Conservation (phyloP, 495 filamentous ascomycete genomes). For the Pseudomonodictys pantanalensis region DNA sequence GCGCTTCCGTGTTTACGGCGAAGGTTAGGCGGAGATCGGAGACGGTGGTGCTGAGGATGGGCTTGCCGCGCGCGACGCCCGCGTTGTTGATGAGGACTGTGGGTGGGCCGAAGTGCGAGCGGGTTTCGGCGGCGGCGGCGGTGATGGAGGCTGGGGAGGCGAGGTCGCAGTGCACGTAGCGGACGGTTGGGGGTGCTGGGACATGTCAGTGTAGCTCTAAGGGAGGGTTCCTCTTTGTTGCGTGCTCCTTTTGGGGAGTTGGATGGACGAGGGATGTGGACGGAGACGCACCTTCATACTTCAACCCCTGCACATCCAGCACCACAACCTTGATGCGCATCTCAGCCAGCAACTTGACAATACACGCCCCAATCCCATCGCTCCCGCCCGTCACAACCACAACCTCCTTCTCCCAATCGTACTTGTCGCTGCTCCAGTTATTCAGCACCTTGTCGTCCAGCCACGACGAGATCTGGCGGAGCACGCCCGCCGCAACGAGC, state of each 20-base stretch:
- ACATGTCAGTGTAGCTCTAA: background rate
- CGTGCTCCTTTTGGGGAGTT: background rate
- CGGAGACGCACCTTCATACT: slow-evolving; percentile 49
- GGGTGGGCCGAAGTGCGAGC: slow-evolving; percentile 52
- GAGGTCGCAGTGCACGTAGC: slow-evolving; percentile 34
- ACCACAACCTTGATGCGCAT: slow-evolving; percentile 61
- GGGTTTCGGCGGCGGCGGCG: slow-evolving; percentile 5
- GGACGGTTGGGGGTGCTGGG: slow-evolving; percentile 29
- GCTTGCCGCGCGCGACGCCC: slow-evolving; percentile 59
- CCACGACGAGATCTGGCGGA: slow-evolving; percentile 48
- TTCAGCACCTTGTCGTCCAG: slow-evolving; percentile 56
- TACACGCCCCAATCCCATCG: slow-evolving; percentile 62
- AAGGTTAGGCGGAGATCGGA: slow-evolving; percentile 61
- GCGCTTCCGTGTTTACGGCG: slow-evolving; percentile 67
- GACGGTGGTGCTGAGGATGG: slow-evolving; percentile 57
- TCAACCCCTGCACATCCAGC: slow-evolving; percentile 64
- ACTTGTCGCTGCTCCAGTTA: slow-evolving; percentile 59
- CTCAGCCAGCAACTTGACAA: slow-evolving; percentile 60
- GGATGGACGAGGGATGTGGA: background rate
- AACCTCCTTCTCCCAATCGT: slow-evolving; percentile 68
- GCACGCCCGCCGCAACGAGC: slow-evolving; percentile 13
- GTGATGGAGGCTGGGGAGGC: slow-evolving; percentile 21
- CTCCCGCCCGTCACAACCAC: slow-evolving; percentile 70
- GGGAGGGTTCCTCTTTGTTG: background rate
- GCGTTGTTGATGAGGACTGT: slow-evolving; percentile 77